These are phyloP conservation scores for Aspergillus calidoustus DNA, from an alignment of 2,329 filamentous ascomycete genomes.

Conservation along the genomic window DNA sequence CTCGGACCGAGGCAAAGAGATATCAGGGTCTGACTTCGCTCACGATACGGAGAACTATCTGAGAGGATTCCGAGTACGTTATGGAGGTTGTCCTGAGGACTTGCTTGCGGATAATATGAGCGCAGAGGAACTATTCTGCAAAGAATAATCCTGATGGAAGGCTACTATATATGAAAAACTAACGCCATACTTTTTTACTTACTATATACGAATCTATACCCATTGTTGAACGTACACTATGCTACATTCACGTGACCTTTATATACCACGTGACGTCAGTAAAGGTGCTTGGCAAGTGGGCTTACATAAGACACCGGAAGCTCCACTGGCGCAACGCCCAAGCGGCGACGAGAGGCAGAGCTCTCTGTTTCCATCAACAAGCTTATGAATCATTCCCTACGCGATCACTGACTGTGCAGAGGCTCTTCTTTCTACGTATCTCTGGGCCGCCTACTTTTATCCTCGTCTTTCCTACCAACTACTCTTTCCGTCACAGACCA, in stretches of 20 bases:
- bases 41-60: conserved; percentile 58
- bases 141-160: conserved; percentile 27
- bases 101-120: conserved; percentile 36
- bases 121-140: conserved; percentile 70
- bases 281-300: conserved; percentile 20
- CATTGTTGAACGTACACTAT: background rate
- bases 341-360: conserved; percentile 30
- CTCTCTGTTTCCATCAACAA: conserved; percentile 33
- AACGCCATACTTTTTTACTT: background rate
- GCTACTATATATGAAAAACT: background rate
- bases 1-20: conserved; percentile 63
- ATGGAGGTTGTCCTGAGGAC: conserved; percentile 67
- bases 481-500: conserved; percentile 15
- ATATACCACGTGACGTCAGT: conserved; percentile 6
- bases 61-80: conserved; percentile 61
- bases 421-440: conserved; percentile 20
- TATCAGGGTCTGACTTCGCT: conserved; percentile 43
- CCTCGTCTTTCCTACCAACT: conserved; percentile 8
- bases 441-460: conserved; percentile 17
- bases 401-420: conserved; percentile 26
- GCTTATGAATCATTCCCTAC: conserved; percentile 28
- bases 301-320: conserved; percentile 33
- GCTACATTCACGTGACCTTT: background rate
- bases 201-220: background rate
- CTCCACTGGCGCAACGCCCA: conserved; percentile 34